These are phyloP conservation scores for Nicotiana undulata DNA, from an alignment of 257 asterid species.

Conservation along the genomic window DNA sequence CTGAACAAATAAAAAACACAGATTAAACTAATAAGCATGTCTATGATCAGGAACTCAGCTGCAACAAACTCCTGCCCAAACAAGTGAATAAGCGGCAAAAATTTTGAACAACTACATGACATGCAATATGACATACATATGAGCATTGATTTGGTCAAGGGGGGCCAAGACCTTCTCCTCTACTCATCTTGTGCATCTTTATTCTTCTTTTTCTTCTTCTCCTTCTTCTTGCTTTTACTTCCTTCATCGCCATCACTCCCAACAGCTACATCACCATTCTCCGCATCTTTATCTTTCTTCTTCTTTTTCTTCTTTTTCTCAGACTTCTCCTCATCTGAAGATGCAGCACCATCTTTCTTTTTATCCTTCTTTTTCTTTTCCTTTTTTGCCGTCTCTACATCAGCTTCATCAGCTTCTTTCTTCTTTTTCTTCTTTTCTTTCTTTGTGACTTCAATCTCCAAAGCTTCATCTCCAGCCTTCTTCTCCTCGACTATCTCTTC, in stretches of 20 bases:
- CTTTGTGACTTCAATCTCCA: conserved; percentile 15
- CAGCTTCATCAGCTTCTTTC: conserved; percentile 32
- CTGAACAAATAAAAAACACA: neutral
- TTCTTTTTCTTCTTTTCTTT: conserved; percentile 54
- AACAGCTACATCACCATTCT: conserved; percentile 32
- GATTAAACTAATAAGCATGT: conserved; percentile 2
- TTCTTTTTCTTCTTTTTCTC: conserved; percentile 60
- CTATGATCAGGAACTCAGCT: conserved; percentile 2
- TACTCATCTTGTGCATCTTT: conserved; percentile 52
- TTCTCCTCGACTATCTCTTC: conserved; percentile 23
- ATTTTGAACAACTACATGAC: conserved; percentile 12
- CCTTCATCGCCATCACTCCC: conserved; percentile 30
- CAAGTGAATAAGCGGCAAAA: conserved; percentile 4
- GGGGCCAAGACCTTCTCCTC: neutral
- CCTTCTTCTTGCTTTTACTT: conserved; percentile 53
- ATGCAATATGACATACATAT: conserved; percentile 16
- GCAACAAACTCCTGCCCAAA: conserved; percentile 5
- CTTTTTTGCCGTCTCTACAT: conserved; percentile 31
- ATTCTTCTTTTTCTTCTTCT: conserved; percentile 65
- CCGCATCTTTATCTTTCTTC: conserved; percentile 28
- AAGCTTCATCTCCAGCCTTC: neutral
- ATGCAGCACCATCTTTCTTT: conserved; percentile 22
- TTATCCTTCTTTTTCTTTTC: conserved; percentile 34
- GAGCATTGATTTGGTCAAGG: conserved; percentile 3
- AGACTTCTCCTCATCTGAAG: conserved; percentile 48